Evolutionary conservation across 2,329 filamentous ascomycete genomes (phyloP), one percentile per base, ranked within the genome.

Genomic region (Alternaria angustiovoidea): DNA sequence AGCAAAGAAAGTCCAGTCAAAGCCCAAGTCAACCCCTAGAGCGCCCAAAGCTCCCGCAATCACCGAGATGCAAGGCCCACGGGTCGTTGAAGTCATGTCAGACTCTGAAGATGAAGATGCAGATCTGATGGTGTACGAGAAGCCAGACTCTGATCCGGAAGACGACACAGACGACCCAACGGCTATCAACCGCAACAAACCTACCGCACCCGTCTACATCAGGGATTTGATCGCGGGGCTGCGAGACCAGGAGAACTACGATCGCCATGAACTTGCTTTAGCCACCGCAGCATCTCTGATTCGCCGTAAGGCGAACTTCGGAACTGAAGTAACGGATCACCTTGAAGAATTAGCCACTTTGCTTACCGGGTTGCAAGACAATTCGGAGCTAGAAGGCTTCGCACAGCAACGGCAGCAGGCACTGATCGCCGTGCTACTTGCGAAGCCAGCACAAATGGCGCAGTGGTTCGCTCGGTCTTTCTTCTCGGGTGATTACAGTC

Each of bases 101-200:
- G 85, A 86, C 1, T 71, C 70, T 1, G 67, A 69, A 14, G 67
- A 83, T 7, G 81, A 84, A 32, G 81, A 85, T 32, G 87, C 89
- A 16, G 91, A 91, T 61, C 81, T 98, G 1, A 82, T 88, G 2
- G 87, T 92, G 1, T 97, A 97, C 68, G 86, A 87, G 14, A 97
- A 97, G 75, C 92, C 92, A 0, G 92, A 93, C 71, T 93, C 91
- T 2, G 95, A 99, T 67, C 86, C 88, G 0, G 92, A 96, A 74
- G 95, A 99, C 74, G 94, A 93, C 0, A 93, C 97, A 58, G 94
- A 97, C 38, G 96, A 99, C 69, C 90, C 95, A 5, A 96, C 93
- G 0, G 82, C 97, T 18, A 86, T 98, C 48, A 89, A 91, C 58
- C 87, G 94, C 14, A 89, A 95, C 77, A 97, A 95, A 69, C 87